Evolutionary conservation across 768 basidiomycete species (phyloP).

Genomic region (Mycena haematopus): DNA sequence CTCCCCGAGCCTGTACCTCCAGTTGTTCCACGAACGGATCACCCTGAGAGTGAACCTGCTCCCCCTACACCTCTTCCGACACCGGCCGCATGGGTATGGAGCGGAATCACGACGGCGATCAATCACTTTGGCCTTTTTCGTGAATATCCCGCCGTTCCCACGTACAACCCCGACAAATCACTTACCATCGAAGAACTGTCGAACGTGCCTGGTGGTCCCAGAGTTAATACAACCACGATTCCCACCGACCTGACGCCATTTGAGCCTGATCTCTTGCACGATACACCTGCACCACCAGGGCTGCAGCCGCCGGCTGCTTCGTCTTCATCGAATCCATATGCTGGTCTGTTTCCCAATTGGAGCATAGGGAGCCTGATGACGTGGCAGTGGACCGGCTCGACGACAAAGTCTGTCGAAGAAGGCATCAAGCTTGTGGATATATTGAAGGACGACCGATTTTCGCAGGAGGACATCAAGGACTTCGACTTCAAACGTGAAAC

Average conservation of each 20-base stretch:
- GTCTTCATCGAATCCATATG: too few species aligned
- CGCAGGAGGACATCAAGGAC: background rate
- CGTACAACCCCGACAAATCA: conserved; percentile 29
- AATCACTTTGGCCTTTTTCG: conserved; percentile 26
- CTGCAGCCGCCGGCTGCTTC: too few species aligned
- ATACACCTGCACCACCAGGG: too few species aligned
- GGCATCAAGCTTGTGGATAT: background rate
- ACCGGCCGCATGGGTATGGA: conserved; percentile 4
- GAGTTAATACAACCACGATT: background rate
- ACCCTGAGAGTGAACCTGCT: background rate
- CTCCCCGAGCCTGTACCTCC: conserved; percentile 19
- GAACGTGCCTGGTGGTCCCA: background rate
- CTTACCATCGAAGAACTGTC: conserved; percentile 12
- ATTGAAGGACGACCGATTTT: background rate
- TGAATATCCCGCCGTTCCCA: conserved; percentile 25
- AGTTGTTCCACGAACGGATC: background rate
- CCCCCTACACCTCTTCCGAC: background rate
- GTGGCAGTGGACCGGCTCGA: background rate
- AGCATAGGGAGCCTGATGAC: background rate
- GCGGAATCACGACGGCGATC: conserved; percentile 13
- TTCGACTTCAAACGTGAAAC: conserved; percentile 2
- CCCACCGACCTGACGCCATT: background rate
- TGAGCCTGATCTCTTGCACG: background rate
- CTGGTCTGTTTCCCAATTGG: background rate
- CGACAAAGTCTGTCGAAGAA: background rate